phyloP scores from a whole-genome alignment of 192 early-diverging fungal genomes.

The Entomortierella chlamydospora region DNA sequence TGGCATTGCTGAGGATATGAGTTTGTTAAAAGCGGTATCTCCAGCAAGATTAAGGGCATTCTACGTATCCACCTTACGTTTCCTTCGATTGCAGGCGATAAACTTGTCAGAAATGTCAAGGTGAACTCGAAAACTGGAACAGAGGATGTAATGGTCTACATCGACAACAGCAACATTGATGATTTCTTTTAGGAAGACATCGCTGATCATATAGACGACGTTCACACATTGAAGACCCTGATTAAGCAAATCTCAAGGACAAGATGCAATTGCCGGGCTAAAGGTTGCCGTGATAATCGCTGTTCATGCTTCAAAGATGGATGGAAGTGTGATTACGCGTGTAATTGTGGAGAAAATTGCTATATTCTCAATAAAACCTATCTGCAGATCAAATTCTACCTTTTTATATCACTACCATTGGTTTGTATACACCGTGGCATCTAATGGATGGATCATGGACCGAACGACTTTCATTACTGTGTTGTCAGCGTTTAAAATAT shows the following conservation, averaged over 20 bases:
- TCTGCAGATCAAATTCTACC: too few relatives aligned
- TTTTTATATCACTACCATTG: too few relatives aligned
- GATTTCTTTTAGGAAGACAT: background rate
- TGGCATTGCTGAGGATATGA: background rate
- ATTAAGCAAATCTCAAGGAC: background rate
- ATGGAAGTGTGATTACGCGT: too few relatives aligned
- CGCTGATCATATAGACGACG: background rate
- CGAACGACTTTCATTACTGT: too few relatives aligned
- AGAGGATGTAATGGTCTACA: constrained; percentile 24
- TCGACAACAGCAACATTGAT: background rate
- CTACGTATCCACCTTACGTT: constrained; percentile 20
- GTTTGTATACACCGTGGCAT: too few relatives aligned
- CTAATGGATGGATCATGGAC: too few relatives aligned
- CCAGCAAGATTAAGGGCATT: constrained; percentile 10
- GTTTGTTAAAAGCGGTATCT: background rate
- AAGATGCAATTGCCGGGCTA: too few relatives aligned
- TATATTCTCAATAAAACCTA: too few relatives aligned
- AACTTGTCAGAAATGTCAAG: constrained; percentile 1
- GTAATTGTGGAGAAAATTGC: too few relatives aligned
- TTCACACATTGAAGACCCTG: background rate
- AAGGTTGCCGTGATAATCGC: too few relatives aligned
- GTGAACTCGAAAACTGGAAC: background rate
- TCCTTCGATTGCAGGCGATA: background rate
- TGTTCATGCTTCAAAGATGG: too few relatives aligned
- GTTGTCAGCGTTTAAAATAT: too few relatives aligned